Evolutionary conservation across 2,329 filamentous ascomycete species (phyloP).

Genomic region (Penicillium sp.): DNA sequence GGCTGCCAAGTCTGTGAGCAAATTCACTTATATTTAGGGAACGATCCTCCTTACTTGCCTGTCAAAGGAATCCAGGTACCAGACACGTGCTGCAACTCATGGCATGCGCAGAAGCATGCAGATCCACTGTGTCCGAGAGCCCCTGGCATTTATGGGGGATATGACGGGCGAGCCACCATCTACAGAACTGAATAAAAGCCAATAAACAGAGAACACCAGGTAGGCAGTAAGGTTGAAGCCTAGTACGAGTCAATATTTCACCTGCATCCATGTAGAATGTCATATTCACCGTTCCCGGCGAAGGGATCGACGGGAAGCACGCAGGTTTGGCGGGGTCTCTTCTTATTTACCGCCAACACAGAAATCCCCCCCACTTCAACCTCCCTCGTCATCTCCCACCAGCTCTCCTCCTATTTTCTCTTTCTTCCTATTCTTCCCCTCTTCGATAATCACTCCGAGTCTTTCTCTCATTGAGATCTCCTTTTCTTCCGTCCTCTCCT

Average conservation of each 20-base stretch:
- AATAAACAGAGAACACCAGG: background rate
- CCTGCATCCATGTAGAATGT: background rate
- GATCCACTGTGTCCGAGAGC: background rate
- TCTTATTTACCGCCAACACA: constrained; percentile 31
- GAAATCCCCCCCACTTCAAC: constrained; percentile 22
- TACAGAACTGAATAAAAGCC: background rate
- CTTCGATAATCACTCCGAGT: background rate
- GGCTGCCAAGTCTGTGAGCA: background rate
- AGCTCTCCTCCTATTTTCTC: constrained; percentile 18
- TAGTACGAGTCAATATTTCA: background rate
- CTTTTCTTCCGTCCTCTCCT: constrained; percentile 1
- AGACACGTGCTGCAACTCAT: constrained; percentile 10
- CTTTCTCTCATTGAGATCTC: constrained; percentile 4
- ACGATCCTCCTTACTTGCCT: background rate
- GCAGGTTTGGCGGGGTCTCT: constrained; percentile 19
- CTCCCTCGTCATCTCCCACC: constrained; percentile 25
- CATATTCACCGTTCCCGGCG: constrained; percentile 10
- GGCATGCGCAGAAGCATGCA: constrained; percentile 10
- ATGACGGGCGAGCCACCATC: background rate
- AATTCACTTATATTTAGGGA: background rate
- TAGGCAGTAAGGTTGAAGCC: background rate
- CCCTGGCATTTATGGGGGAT: background rate
- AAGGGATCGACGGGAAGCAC: constrained; percentile 20
- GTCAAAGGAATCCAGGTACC: constrained; percentile 1
- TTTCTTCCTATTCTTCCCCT: constrained; percentile 17